Percentiles rank a stretch among this genome's conserved stretches.
These are phyloP conservation scores for Penicillium alfredii DNA, from an alignment of 495 filamentous ascomycete genomes.

Conservation along the genomic window DNA sequence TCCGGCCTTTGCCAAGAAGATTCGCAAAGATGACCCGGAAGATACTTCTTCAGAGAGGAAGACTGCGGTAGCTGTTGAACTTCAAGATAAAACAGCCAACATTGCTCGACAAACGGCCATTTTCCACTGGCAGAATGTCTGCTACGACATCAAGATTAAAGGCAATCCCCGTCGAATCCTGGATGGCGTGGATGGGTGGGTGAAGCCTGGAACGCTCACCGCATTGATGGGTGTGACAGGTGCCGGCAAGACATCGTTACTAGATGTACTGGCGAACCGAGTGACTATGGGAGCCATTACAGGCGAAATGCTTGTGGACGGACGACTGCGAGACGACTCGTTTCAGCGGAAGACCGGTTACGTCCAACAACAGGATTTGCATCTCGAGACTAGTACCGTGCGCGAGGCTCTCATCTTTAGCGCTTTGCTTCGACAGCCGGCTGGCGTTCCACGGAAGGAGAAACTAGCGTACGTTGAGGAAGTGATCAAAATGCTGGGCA, in stretches of 20 bases:
- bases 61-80: conserved; percentile 1
- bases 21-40: conserved; percentile 30
- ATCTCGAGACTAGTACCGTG: conserved; percentile 76
- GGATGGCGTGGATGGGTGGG: conserved; percentile 81
- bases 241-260: conserved; percentile 55
- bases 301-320: conserved; percentile 82
- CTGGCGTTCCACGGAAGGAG: conserved; percentile 57
- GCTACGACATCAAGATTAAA: conserved; percentile 88
- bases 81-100: conserved; percentile 13
- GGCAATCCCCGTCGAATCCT: conserved; percentile 66
- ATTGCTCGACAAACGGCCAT: conserved; percentile 57
- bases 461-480: conserved; percentile 86
- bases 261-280: conserved; percentile 58
- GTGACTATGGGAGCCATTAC: conserved; percentile 81
- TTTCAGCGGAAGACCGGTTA: conserved; percentile 93
- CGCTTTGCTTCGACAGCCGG: conserved; percentile 77
- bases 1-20: conserved; percentile 53
- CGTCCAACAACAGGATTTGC: conserved; percentile 90
- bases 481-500: conserved; percentile 82
- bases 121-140: conserved; percentile 82
- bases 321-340: conserved; percentile 62
- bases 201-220: conserved; percentile 83
- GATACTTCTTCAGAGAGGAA: conserved; percentile 35
- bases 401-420: conserved; percentile 77
- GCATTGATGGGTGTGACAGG: conserved; percentile 73